Conservation (phyloP, 306 rosid species). For the Biancaea sappan region DNA sequence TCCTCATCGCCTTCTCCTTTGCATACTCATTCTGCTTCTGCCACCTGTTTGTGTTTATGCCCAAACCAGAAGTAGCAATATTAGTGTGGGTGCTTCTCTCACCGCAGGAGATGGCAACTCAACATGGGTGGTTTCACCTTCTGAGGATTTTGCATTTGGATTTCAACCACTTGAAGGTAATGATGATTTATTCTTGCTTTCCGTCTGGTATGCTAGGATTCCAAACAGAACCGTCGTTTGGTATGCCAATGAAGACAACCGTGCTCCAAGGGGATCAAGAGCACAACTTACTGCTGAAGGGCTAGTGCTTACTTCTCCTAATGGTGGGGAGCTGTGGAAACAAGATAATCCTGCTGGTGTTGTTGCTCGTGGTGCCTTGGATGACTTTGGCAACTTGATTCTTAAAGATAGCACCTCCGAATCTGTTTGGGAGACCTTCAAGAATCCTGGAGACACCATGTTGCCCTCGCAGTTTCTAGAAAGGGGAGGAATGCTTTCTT, state of each 20-base stretch:
- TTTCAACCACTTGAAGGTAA: conserved; percentile 26
- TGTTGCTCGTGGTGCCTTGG: conserved; percentile 33
- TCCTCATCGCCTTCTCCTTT: background rate
- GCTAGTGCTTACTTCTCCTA: conserved; percentile 41
- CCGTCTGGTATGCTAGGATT: conserved; percentile 56
- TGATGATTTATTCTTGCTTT: conserved; percentile 41
- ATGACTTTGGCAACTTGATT: conserved; percentile 53
- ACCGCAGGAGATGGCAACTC: conserved; percentile 33
- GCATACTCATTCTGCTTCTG: background rate
- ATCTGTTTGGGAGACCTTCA: conserved; percentile 54
- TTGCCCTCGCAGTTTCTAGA: conserved; percentile 51
- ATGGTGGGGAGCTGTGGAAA: conserved; percentile 32
- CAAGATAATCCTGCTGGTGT: background rate
- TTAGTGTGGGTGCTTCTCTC: conserved; percentile 35
- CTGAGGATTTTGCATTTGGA: conserved; percentile 65
- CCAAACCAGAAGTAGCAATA: conserved; percentile 32
- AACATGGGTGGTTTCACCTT: conserved; percentile 59
- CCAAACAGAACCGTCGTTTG: conserved; percentile 49
- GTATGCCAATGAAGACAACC: conserved; percentile 42
- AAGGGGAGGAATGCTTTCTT: conserved; percentile 37
- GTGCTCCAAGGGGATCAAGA: conserved; percentile 49
- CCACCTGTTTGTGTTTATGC: conserved; percentile 31
- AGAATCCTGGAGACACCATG: conserved; percentile 42
- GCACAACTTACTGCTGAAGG: conserved; percentile 41
- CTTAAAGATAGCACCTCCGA: conserved; percentile 23